Evolutionary conservation across 2,329 filamentous ascomycete species (phyloP), one percentile per base, ranked within the genome.

Genomic region (Raffaelea arxii): DNA sequence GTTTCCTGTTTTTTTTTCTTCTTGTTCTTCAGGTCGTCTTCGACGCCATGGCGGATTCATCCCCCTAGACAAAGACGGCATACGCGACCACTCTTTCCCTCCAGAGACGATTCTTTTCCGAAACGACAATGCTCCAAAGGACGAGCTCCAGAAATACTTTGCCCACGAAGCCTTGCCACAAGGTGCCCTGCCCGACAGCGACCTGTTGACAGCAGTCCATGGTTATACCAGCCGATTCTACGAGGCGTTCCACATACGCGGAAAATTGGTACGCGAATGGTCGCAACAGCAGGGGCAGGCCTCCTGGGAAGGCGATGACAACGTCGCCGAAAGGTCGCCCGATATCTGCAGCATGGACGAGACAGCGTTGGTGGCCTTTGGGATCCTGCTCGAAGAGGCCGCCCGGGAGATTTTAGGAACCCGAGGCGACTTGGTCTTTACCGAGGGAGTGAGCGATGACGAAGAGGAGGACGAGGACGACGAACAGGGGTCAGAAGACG

Each of bases 91-190:
- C 6, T 58, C 56, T 9, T 63, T 85, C 5, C 70, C 80, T 2
- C 83, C 85, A 3, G 84, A 88, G 46, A 80, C 86, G 48, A 77
- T 83, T 1, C 72, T 90, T 4, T 89, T 86, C 61, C 77, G 77
- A 24, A 74, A 75, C 41, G 70, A 69, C 52, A 67, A 75, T 49
- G 84, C 84, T 2, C 84, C 84, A 2, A 64, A 70, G 19, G 75
- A 75, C 46, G 84, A 89, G 62, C 72, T 78, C 49, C 84, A 89
- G 61, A 70, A 83, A 50, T 90, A 89, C 65, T 78, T 76, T 55
- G 75, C 81, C 4, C 73, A 83, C 58, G 75, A 79, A 46, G 62
- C 78, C n/a, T 65, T 78, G 14, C 67, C 27, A 30, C 63, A 61
- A n/a, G 62, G 58, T 42, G 58, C 67, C 9, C 66, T 90, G 16